Conservation (phyloP, 192 early-diverging fungal genomes). For the Chytriomyces confervae region DNA sequence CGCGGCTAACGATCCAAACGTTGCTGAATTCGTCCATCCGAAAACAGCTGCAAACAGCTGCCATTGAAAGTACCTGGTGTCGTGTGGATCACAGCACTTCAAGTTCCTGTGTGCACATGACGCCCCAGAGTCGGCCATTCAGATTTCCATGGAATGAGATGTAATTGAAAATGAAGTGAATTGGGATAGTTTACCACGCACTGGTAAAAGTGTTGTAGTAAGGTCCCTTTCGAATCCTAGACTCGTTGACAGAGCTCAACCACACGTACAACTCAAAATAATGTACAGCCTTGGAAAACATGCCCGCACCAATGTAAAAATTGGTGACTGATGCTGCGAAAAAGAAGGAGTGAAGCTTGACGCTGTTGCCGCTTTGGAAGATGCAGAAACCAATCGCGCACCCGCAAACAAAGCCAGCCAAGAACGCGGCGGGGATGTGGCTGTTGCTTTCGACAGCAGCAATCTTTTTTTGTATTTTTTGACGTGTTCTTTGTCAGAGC, state of each 20-base stretch:
- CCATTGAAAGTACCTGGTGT: slow-evolving; percentile 60
- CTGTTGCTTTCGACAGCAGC: slow-evolving; percentile 63
- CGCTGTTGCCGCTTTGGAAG: slow-evolving; percentile 52
- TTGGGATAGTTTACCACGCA: slow-evolving; percentile 19
- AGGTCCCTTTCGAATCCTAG: neutral
- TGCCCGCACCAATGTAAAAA: slow-evolving; percentile 81
- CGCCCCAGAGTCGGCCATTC: neutral
- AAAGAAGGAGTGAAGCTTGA: slow-evolving; percentile 78
- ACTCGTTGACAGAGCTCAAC: slow-evolving; percentile 15
- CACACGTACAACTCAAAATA: slow-evolving; percentile 73
- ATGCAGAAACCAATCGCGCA: slow-evolving; percentile 73
- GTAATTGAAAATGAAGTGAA: neutral
- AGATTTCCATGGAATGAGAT: no score
- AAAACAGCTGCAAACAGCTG: slow-evolving; percentile 75
- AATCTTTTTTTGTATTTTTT: slow-evolving; percentile 31
- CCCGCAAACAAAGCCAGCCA: slow-evolving; percentile 75
- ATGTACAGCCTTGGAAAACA: slow-evolving; percentile 72
- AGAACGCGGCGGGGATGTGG: slow-evolving; percentile 80
- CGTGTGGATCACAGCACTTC: slow-evolving; percentile 63
- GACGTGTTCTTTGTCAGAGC: neutral
- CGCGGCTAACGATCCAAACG: slow-evolving; percentile 70
- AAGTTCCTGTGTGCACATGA: neutral
- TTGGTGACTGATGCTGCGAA: slow-evolving; percentile 70
- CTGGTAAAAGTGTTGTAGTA: slow-evolving; percentile 1
- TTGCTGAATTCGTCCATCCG: slow-evolving; percentile 81